A percentile compares a stretch with the other conserved stretches of the same genome.
Evolutionary conservation across 495 filamentous ascomycete genomes (phyloP).

Genomic region (Aspergillus egyptiacus): DNA sequence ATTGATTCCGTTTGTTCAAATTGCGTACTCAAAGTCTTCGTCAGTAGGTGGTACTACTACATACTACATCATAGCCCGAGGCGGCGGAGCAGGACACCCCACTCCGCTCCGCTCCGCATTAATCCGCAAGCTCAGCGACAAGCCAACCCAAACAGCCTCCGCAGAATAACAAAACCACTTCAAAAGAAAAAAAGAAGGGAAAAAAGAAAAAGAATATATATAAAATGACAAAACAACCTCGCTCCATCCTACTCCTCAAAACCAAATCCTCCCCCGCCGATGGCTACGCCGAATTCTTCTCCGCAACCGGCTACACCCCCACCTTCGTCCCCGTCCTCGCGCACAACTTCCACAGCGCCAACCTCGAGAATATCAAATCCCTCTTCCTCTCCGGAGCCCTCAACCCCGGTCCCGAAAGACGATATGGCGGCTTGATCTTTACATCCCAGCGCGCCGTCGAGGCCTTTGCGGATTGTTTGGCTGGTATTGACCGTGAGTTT

Average conservation of each 20-base stretch:
- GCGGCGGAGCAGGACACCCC: background rate
- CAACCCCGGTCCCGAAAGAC: constrained; percentile 13
- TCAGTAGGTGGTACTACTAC: background rate
- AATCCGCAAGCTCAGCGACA: background rate
- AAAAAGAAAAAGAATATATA: background rate
- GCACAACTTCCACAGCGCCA: constrained; percentile 52
- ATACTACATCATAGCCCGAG: background rate
- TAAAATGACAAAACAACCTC: constrained; percentile 2
- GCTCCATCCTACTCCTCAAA: constrained; percentile 70
- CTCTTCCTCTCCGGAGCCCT: constrained; percentile 35
- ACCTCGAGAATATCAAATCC: constrained; percentile 39
- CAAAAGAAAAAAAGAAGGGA: background rate
- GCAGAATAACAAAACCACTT: background rate
- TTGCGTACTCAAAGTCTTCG: background rate
- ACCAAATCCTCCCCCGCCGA: constrained; percentile 74
- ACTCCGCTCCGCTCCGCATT: constrained; percentile 1
- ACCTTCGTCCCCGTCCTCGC: constrained; percentile 80
- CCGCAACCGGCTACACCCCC: constrained; percentile 41
- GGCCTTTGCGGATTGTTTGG: constrained; percentile 66
- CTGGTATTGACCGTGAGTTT: constrained; percentile 26
- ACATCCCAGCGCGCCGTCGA: constrained; percentile 94
- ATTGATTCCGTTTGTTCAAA: constrained; percentile 31
- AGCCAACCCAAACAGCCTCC: background rate
- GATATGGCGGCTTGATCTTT: constrained; percentile 83
- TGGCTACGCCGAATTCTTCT: constrained; percentile 72